phyloP scores from a whole-genome alignment of 2,329 filamentous ascomycete genomes.

The Fusarium oligoseptatum region DNA sequence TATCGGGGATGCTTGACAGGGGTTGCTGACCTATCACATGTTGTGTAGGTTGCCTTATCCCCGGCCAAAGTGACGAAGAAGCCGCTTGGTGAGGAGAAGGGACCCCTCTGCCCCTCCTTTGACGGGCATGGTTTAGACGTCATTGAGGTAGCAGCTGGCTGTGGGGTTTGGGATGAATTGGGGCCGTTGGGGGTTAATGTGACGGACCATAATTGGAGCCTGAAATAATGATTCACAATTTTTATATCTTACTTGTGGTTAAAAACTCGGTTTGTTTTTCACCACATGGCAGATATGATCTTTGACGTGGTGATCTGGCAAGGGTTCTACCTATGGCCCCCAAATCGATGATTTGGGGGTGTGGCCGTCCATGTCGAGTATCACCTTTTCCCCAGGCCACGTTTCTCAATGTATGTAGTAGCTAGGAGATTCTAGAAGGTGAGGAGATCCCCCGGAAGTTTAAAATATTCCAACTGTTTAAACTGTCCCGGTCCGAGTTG shows the following conservation, averaged over 20 bases:
- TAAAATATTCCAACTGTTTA: not conserved
- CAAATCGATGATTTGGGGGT: not conserved
- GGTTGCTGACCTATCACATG: constrained; percentile 31
- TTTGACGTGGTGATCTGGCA: not conserved
- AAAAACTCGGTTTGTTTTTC: accelerated
- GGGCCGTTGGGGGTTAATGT: not conserved
- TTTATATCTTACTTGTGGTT: accelerated
- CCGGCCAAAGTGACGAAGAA: constrained; percentile 21
- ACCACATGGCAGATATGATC: accelerated
- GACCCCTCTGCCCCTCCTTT: not conserved
- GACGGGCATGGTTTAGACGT: not conserved
- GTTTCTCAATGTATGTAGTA: not conserved
- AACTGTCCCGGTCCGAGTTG: not conserved
- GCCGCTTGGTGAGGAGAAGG: not conserved
- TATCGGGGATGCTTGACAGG: too few species aligned
- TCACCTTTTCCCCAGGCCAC: not conserved
- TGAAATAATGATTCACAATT: not conserved
- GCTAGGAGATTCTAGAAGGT: not conserved
- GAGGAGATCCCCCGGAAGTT: not conserved
- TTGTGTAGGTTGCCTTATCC: constrained; percentile 27
- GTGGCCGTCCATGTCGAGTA: not conserved
- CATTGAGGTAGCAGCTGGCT: not conserved
- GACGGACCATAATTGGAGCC: not conserved
- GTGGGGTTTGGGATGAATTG: not conserved
- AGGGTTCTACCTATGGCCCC: not conserved